Evolutionary conservation across 2,329 filamentous ascomycete genomes (phyloP), one percentile per base, ranked within the genome.

Genomic region (Beauveria brongniartii): DNA sequence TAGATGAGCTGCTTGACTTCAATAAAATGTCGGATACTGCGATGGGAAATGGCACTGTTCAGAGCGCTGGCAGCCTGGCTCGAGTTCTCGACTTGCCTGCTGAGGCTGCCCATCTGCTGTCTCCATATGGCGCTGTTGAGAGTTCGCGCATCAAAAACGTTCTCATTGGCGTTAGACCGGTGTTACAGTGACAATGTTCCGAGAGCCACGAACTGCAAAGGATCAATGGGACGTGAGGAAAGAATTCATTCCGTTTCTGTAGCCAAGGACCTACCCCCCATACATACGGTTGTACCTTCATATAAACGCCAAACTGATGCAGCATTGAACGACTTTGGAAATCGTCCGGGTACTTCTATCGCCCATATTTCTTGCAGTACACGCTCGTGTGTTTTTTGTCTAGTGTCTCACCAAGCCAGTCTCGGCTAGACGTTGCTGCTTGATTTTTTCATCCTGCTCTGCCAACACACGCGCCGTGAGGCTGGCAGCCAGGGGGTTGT

Each of bases 391-490:
- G 5, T n/a, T 34, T 0, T 28, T 28, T 20, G 7, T 9, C 41
- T 54, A 60, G 5, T 26, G 26, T 14, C 22, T n/a, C 8, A 48
- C 58, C 20, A 59, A n/a, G 62, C 62, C 65, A 24, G 72, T 66
- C 18, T 58, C 40, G 1, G 69, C 85, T 66, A 91, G 68, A 69
- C 90, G 96, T 63, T 90, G 80, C 66, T 87, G 79, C 75, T 93
- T 96, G 65, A 91, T 92, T 61, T 83, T 81, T 68, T 89, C 86
- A 55, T 93, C 89, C 71, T 97, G 91, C 69, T 97, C 93, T 26
- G 89, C 88, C 28, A 97, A 73, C 0, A 99, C 92, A 67, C 87
- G 92, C 0, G 89, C 90, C 0, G 93, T 96, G 48, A 99, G 75
- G 3, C 86, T 89, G 0, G 93, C 92, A 0, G 94, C 94, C 60